Base-by-base conservation (phyloP, 345 rosid genomes). In the Heritiera littoralis region DNA sequence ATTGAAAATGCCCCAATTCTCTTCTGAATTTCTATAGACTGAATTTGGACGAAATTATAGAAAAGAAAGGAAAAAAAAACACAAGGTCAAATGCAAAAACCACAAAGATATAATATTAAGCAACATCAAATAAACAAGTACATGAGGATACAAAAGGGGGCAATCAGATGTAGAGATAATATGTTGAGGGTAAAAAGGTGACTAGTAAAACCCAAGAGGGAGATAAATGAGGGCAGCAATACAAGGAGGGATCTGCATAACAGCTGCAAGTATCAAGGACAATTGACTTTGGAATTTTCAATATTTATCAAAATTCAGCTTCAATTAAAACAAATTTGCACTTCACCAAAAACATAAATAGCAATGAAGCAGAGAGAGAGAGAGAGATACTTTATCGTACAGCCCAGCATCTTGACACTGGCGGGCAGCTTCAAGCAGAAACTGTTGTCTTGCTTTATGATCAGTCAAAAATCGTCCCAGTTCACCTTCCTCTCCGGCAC, bases 401-500 rank as follows among this genome's bases (percentile, higher is more conserved):
- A 94, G 88, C 77, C 95, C 98, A 83, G 98, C 85, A 81, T 94
- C 98, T 82, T 85, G 92, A 85, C 98, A 92, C 74, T 90, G 97
- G 75, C 82, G 87, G 79, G 98, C 94, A 87, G 95, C 97, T 85
- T 92, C 98, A 58, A 92, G 88, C 80, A 96, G 88, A 86, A 92
- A 94, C 84, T 92, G 97, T 3, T 87, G 97, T 77, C 98, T 90
- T 51, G 84, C 83, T 78, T 85, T 86, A 70, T 82, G 46, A 80
- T 96, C 98, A 23, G 84, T 80, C 6, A 96, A 79, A 85, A 92
- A 92, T 72, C 98, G 85, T 78, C 83, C 89, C 83, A 96, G 82
- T 82, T 94, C 92, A 82, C 98, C 98, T 90, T 94, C 98, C 86
- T 92, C 98, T 54, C 98, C 99, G 73, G 90, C 80, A 80, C 98